Evolutionary conservation across 805 yeast species (phyloP).

Genomic region (Nakazawaea ishiwadae): DNA sequence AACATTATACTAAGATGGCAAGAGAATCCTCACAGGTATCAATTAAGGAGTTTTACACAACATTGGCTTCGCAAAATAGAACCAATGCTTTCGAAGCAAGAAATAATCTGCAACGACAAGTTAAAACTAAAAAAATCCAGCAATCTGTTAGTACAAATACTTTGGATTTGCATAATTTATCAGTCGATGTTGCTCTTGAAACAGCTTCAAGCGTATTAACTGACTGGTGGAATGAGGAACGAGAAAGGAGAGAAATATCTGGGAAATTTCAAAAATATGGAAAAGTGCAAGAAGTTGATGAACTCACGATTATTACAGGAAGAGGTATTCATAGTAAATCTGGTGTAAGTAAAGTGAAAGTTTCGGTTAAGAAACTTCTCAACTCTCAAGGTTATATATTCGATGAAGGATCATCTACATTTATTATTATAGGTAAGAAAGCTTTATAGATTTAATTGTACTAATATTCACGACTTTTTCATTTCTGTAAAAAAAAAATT

Average conservation of each 20-base stretch:
- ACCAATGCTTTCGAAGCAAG: slow-evolving; percentile 15
- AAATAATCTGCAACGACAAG: slow-evolving; percentile 11
- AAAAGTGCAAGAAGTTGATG: slow-evolving; percentile 32
- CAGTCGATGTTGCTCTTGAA: slow-evolving; percentile 41
- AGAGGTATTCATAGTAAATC: slow-evolving; percentile 64
- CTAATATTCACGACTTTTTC: slow-evolving; percentile 9
- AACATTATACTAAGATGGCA: slow-evolving; percentile 10
- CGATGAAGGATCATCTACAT: slow-evolving; percentile 41
- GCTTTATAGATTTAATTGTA: too few relatives aligned
- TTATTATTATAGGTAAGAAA: slow-evolving; percentile 38
- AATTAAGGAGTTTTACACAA: slow-evolving; percentile 12
- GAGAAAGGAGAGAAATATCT: slow-evolving; percentile 32
- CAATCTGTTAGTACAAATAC: slow-evolving; percentile 16
- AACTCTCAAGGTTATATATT: slow-evolving; percentile 32
- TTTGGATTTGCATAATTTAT: slow-evolving; percentile 56
- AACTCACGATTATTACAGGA: slow-evolving; percentile 55
- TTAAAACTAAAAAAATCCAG: not conserved
- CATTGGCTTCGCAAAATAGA: slow-evolving; percentile 9
- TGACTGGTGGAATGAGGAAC: slow-evolving; percentile 65
- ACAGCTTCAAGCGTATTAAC: slow-evolving; percentile 31
- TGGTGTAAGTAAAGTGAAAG: slow-evolving; percentile 47
- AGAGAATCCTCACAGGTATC: slow-evolving; percentile 3
- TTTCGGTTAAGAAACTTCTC: slow-evolving; percentile 37
- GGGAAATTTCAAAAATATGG: slow-evolving; percentile 23
- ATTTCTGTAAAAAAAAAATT: not conserved